Evolutionary conservation across 768 basidiomycete genomes (phyloP).

Genomic region (Tulasnella sp.): DNA sequence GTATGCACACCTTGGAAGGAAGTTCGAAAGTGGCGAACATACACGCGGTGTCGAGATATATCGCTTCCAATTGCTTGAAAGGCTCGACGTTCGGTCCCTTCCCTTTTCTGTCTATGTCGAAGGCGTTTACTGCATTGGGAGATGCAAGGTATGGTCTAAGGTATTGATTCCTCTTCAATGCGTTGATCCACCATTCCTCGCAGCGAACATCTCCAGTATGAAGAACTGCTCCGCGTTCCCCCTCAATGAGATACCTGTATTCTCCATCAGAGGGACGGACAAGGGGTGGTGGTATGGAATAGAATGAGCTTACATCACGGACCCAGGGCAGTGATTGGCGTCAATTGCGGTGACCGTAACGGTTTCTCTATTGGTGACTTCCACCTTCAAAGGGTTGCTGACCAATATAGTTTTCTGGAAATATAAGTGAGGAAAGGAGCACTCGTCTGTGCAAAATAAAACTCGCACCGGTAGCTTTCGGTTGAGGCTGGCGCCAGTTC

Average conservation of each 20-base stretch:
- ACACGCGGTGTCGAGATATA: constrained; percentile 75
- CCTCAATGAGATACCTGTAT: constrained; percentile 74
- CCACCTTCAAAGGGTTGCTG: constrained; percentile 52
- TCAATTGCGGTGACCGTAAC: constrained; percentile 74
- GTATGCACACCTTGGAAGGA: constrained; percentile 54
- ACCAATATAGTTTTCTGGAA: constrained; percentile 47
- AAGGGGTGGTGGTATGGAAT: constrained; percentile 13
- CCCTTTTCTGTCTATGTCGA: neutral
- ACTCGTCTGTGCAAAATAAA: neutral
- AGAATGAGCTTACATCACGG: constrained; percentile 59
- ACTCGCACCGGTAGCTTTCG: constrained; percentile 54
- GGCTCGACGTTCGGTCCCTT: neutral
- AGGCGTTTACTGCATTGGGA: constrained; percentile 10
- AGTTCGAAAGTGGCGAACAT: constrained; percentile 42
- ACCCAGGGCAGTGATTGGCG: constrained; percentile 92
- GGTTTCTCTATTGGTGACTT: constrained; percentile 43
- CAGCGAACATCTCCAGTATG: constrained; percentile 93
- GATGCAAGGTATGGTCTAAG: constrained; percentile 57
- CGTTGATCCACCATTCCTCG: constrained; percentile 69
- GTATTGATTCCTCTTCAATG: constrained; percentile 55
- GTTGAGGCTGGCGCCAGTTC: constrained; percentile 39
- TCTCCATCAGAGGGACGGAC: neutral
- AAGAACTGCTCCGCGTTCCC: constrained; percentile 55
- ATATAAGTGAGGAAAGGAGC: neutral
- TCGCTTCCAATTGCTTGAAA: constrained; percentile 42